A percentile compares a stretch with the other conserved stretches of the same genome.
Evolutionary conservation across 192 early-diverging fungal species (phyloP).

Genomic region (Backusella circina): DNA sequence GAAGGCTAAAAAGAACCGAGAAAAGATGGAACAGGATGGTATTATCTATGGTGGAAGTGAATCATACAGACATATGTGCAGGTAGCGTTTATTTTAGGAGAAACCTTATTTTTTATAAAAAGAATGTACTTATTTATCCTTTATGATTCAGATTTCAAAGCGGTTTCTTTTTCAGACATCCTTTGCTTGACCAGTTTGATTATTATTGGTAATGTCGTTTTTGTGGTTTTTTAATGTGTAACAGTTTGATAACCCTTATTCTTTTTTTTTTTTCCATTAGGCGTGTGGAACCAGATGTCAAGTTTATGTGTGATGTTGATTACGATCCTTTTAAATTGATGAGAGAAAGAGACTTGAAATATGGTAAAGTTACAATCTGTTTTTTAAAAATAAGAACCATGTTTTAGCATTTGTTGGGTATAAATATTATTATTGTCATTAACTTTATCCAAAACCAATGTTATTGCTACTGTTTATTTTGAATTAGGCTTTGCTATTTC

Average conservation of each 20-base stretch:
- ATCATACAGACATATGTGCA: constrained; percentile 75
- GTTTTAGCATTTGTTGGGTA: background rate
- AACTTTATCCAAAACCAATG: no score
- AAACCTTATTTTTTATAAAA: background rate
- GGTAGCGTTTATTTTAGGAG: constrained; percentile 19
- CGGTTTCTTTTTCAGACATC: constrained; percentile 75
- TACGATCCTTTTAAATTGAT: constrained; percentile 73
- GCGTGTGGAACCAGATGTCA: constrained; percentile 72
- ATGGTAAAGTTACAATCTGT: constrained; percentile 42
- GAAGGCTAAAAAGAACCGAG: constrained; percentile 42
- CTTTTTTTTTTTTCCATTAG: background rate
- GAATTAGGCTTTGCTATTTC: constrained; percentile 54
- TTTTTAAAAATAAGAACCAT: background rate
- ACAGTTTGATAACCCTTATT: background rate
- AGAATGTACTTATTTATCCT: background rate
- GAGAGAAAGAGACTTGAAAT: constrained; percentile 62
- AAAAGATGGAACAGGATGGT: constrained; percentile 48
- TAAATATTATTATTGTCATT: background rate
- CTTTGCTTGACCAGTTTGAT: constrained; percentile 59
- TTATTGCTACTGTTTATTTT: background rate
- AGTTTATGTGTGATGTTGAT: constrained; percentile 68
- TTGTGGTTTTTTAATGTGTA: background rate
- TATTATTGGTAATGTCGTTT: constrained; percentile 81
- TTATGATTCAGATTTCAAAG: constrained; percentile 52
- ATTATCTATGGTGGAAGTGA: constrained; percentile 63